phyloP scores from a whole-genome alignment of 768 basidiomycete genomes.

The Lactarius trivialis region DNA sequence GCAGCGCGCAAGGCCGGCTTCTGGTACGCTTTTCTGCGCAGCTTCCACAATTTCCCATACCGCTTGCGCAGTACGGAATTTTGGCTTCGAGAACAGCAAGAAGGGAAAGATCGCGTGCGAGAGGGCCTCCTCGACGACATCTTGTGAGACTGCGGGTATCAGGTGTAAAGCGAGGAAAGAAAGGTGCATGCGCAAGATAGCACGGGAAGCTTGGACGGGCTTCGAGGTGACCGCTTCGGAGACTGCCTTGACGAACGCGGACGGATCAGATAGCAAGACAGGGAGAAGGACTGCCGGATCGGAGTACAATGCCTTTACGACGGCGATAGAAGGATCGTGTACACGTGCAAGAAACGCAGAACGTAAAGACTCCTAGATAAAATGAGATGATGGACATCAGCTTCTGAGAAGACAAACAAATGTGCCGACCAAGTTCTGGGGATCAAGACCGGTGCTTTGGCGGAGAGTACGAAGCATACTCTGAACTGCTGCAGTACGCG shows the following conservation, averaged over 20 bases:
- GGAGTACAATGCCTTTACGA: conserved; percentile 65
- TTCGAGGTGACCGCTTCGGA: conserved; percentile 30
- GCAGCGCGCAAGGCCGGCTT: conserved; percentile 25
- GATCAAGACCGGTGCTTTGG: conserved; percentile 26
- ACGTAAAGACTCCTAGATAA: conserved; percentile 46
- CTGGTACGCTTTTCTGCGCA: conserved; percentile 25
- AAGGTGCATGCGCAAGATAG: conserved; percentile 51
- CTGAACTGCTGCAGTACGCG: conserved; percentile 54
- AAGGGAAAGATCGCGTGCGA: conserved; percentile 62
- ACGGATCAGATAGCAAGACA: conserved; percentile 36
- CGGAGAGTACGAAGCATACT: conserved; percentile 42
- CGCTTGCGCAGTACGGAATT: conserved; percentile 55
- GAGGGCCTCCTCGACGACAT: conserved; percentile 31
- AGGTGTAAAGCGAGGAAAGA: conserved; percentile 50
- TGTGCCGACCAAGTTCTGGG: conserved; percentile 39
- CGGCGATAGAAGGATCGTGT: conserved; percentile 52
- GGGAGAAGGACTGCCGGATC: conserved; percentile 42
- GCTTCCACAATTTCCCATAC: conserved; percentile 67
- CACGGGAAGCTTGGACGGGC: conserved; percentile 34
- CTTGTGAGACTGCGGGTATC: conserved; percentile 26
- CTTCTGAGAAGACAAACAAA: not conserved
- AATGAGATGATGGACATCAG: not conserved
- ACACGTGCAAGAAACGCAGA: conserved; percentile 62
- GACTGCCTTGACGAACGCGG: conserved; percentile 43
- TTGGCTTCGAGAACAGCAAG: conserved; percentile 65